These are phyloP conservation scores for Cryphonectria naterciae DNA, from an alignment of 2,329 filamentous ascomycete genomes.

Conservation along the genomic window DNA sequence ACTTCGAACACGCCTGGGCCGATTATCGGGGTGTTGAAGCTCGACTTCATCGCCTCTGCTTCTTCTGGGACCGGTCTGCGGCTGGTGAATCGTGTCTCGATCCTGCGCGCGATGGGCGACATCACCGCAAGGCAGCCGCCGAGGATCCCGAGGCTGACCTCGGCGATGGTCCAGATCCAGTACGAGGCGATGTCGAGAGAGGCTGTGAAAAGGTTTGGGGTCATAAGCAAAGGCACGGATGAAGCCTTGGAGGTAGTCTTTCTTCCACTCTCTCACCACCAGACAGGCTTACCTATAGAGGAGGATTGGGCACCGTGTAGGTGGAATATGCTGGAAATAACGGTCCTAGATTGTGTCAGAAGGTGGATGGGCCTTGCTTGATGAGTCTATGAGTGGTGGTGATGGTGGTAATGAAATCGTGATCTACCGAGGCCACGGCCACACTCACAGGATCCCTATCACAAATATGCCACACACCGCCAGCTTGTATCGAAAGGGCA, in stretches of 20 bases:
- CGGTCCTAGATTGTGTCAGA: neutral
- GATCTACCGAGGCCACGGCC: neutral
- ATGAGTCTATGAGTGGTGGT: neutral
- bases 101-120: neutral
- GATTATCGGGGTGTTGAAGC: neutral
- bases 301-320: neutral
- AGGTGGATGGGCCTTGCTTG: neutral
- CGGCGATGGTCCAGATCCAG: neutral
- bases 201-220: neutral
- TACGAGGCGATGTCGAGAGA: too few relatives aligned
- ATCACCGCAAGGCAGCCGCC: neutral
- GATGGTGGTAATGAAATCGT: neutral
- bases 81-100: neutral
- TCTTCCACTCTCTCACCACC: neutral
- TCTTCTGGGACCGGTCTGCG: neutral
- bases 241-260: neutral
- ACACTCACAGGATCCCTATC: neutral
- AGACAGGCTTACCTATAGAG: neutral
- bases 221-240: neutral
- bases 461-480: neutral
- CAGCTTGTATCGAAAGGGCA: neutral
- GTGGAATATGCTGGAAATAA: neutral
- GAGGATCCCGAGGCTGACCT: neutral
- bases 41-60: neutral
- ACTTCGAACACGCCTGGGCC: neutral